These are phyloP conservation scores for Aspergillus udagawae DNA, from an alignment of 2,329 filamentous ascomycete genomes.

Conservation along the genomic window DNA sequence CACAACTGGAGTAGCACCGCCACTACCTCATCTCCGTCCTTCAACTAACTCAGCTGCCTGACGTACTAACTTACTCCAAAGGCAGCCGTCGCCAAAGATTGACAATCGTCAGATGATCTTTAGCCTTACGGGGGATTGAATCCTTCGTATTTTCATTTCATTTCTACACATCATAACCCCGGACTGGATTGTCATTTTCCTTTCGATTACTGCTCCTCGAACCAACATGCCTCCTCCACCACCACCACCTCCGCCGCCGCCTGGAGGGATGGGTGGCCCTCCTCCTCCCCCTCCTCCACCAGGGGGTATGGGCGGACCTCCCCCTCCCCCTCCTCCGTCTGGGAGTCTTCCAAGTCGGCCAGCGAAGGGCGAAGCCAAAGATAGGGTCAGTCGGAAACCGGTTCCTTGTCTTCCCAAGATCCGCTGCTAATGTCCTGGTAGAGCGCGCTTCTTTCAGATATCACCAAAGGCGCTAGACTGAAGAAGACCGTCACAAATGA, in stretches of 20 bases:
- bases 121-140: conserved; percentile 9
- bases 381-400: conserved; percentile 55
- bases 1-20: conserved; percentile 15
- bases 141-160: conserved; percentile 5
- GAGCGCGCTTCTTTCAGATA: conserved; percentile 85
- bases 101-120: conserved; percentile 10
- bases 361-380: conserved; percentile 51
- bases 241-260: conserved; percentile 66
- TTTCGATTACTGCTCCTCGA: conserved; percentile 7
- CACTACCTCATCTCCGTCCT: conserved; percentile 6
- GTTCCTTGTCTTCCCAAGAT: background rate
- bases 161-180: background rate
- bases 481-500: conserved; percentile 91
- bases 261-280: conserved; percentile 53
- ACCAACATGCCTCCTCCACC: conserved; percentile 49
- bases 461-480: conserved; percentile 71
- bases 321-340: conserved; percentile 59
- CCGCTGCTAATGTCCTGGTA: conserved; percentile 38
- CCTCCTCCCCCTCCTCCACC: conserved; percentile 64
- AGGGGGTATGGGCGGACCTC: conserved; percentile 34
- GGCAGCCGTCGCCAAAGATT: conserved; percentile 7
- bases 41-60: conserved; percentile 19
- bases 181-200: conserved; percentile 2
- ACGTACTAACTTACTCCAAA: conserved; percentile 22
- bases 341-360: conserved; percentile 54